Evolutionary conservation across 257 asterid species (phyloP), one percentile per base, ranked within the genome.

Genomic region (Knoxia roxburghii): DNA sequence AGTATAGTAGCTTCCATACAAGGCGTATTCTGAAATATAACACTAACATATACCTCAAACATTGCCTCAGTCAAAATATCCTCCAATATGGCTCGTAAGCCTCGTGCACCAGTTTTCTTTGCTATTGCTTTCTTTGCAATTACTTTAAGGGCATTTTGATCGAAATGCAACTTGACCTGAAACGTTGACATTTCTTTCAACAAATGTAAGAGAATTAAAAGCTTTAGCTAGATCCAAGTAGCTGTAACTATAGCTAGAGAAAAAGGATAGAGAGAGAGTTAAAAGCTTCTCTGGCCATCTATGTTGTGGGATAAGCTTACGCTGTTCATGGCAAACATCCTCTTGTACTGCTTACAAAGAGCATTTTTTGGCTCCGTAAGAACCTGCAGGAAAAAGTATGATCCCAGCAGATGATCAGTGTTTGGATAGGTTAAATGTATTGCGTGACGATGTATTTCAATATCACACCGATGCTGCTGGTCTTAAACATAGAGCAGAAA

Each of bases 71-170:
- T 91, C 78, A 91, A 75, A 67, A 87, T 79, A 80, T 76, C 77
- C 86, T 91, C 98, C 68, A 91, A 66, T 74, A 91, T 89, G 76
- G 98, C 81, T 82, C 98, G 84, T 79, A 91, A 80, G 69, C 98
- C 98, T 72, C 98, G 95, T 12, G 96, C 98, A 64, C 98, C 98
- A 10, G 95, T 91, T 73, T 80, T 87, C 75, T 70, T 88, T 32
- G 85, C 81, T 69, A 87, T 84, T 51, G 95, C 98, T 79, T 86
- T 83, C 78, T 83, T 79, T 6, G 98, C 96, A 74, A 91, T 85
- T 75, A 85, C 78, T 77, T 80, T 83, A 77, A 89, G 70, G 58
- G 95, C 95, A 61, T 73, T 55, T 17, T 87, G 85, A 32, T 91
- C 82, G 79, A 89, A 89, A 52, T 82, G 84, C 72, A 89, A 79